Evolutionary conservation across 2,329 filamentous ascomycete species (phyloP), one percentile per base, ranked within the genome.

Genomic region (Claviceps sp.): DNA sequence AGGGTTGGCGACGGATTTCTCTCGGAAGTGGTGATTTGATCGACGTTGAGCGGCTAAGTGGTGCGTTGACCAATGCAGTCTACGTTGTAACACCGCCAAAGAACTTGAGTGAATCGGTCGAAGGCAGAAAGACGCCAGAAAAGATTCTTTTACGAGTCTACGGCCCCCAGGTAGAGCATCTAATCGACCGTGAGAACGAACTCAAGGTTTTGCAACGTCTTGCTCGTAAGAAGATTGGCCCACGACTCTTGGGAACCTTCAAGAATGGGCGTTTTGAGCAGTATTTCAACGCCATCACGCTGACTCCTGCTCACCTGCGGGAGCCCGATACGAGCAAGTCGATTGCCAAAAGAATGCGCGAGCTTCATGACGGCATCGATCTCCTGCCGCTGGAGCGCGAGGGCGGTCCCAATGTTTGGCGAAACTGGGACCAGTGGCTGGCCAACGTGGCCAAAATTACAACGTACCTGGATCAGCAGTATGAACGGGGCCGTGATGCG

Each of bases 341-440:
- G 63, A 98, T 98, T 62, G 91, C 93, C 13, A 97, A 97, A 73
- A 86, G 93, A 49, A 95, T 98, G 88, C 79, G 90, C 56, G 93
- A 98, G 67, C 76, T 98, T 38, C 93, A 98, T 61, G 87, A 95
- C 50, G 93, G 93, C 0, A 85, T 98, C 55, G 89, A 96, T 30
- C 73, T 98, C 20, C 76, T 95, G 0, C 78, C 84, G 1, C 75
- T 82, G 38, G 93, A 98, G 67, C 78, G 82, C 49, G 78, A 86
- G 38, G 82, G 77, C 20, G 93, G 93, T 0, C 86, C 93, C 0
- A 84, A 82, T 52, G 85, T 95, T 11, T 95, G 88, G 79, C 82
- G 79, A 59, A 97, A 95, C 63, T 98, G 91, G 91, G 89, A 97
- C 65, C 86, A 85, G 63, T 96, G 90, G 90, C 76, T 90, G 6